A percentile compares a stretch with the other conserved stretches of the same genome.
These are phyloP conservation scores for Rhodamnia argentea DNA, from an alignment of 345 rosid genomes.

Conservation along the genomic window DNA sequence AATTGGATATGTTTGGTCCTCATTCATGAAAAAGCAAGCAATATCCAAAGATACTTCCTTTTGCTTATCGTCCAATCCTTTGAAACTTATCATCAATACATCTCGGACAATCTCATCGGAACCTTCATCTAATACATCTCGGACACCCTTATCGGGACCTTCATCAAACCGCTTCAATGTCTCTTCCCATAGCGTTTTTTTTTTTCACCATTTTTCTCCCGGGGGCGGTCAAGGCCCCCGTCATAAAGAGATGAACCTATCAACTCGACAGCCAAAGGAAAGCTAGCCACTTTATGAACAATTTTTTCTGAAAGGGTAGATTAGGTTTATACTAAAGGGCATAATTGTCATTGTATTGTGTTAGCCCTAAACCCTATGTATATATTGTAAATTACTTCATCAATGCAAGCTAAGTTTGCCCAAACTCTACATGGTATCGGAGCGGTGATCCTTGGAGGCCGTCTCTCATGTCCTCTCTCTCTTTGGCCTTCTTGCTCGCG, in stretches of 20 bases:
- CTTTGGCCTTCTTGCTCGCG: no score
- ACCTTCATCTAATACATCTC: neutral
- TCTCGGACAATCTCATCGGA: neutral
- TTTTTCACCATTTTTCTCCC: neutral
- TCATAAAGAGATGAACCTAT: neutral
- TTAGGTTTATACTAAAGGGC: no score
- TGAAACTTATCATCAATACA: neutral
- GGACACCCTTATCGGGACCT: no score
- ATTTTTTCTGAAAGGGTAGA: neutral
- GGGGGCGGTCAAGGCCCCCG: no score
- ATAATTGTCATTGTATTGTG: no score
- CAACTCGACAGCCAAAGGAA: neutral
- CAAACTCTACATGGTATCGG: no score
- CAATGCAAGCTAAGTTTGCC: no score
- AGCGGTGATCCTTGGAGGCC: no score
- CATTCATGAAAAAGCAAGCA: neutral
- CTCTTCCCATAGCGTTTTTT: neutral
- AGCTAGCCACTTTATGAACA: neutral
- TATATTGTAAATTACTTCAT: no score
- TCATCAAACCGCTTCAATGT: neutral
- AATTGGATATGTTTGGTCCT: neutral
- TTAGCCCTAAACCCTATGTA: no score
- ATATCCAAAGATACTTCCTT: slow-evolving; percentile 1
- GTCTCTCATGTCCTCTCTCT: no score
- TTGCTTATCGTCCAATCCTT: neutral